These are phyloP conservation scores for Aspergillus terreus DNA, from an alignment of 2,329 filamentous ascomycete genomes.

Conservation along the genomic window DNA sequence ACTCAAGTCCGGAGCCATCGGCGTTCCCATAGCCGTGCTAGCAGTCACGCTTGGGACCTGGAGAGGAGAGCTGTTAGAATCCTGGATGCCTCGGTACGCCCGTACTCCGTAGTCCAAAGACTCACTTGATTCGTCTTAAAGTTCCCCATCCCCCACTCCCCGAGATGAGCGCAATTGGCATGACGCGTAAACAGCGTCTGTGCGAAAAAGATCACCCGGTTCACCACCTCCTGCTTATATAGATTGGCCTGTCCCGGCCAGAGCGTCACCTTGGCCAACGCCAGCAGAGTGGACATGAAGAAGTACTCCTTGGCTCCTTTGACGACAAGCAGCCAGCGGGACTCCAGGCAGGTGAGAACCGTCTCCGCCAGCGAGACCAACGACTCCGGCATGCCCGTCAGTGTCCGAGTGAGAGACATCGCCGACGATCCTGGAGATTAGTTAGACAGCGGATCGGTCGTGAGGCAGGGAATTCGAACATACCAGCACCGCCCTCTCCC, in stretches of 20 bases:
- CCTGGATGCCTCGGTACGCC: too few species aligned
- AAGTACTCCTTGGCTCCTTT: slow-evolving; percentile 40
- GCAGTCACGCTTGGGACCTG: slow-evolving; percentile 20
- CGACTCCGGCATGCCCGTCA: slow-evolving; percentile 31
- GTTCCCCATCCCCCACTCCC: slow-evolving; percentile 25
- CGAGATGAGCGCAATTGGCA: slow-evolving; percentile 30
- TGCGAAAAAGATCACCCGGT: slow-evolving; percentile 33
- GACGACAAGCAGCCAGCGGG: slow-evolving; percentile 27
- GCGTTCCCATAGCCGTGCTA: slow-evolving; percentile 18
- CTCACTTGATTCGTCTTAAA: slow-evolving; percentile 30
- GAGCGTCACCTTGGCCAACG: slow-evolving; percentile 31
- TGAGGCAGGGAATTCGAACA: slow-evolving; percentile 4
- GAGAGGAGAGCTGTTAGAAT: background rate
- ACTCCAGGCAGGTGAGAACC: slow-evolving; percentile 27
- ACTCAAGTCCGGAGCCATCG: slow-evolving; percentile 21
- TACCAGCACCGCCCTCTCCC: slow-evolving; percentile 21
- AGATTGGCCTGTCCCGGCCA: slow-evolving; percentile 31
- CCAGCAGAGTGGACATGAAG: slow-evolving; percentile 35
- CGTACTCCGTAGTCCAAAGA: background rate
- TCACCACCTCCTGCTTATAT: slow-evolving; percentile 34
- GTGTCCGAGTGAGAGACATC: slow-evolving; percentile 19
- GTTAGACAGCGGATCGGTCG: background rate
- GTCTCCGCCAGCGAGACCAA: slow-evolving; percentile 32
- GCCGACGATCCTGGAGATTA: slow-evolving; percentile 3
- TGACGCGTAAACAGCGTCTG: slow-evolving; percentile 34